Conservation (phyloP, 139 green algal species). For the Gonium pectorale region DNA sequence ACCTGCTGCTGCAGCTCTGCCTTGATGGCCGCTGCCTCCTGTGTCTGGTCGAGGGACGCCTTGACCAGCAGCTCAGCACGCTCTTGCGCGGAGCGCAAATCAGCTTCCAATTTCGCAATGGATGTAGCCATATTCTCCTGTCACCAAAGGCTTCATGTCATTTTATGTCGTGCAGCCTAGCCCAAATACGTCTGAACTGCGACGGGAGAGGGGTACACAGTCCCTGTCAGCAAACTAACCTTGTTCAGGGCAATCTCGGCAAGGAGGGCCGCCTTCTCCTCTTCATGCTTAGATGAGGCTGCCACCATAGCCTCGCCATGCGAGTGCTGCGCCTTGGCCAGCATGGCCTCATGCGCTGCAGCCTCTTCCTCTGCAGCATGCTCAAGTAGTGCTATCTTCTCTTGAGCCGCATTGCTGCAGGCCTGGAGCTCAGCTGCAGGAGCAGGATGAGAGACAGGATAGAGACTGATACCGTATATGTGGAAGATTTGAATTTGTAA, state of each 20-base stretch:
- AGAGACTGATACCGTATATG: too few relatives aligned
- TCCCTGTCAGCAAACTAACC: too few relatives aligned
- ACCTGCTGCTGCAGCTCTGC: constrained; percentile 49
- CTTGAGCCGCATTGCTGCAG: constrained; percentile 72
- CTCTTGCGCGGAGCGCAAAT: constrained; percentile 16
- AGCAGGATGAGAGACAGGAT: too few relatives aligned
- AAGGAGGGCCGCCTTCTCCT: not conserved
- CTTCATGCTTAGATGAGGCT: not conserved
- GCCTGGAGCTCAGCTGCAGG: constrained; percentile 77
- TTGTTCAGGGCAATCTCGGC: not conserved
- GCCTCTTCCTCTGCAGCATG: constrained; percentile 63
- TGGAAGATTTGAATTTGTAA: too few relatives aligned
- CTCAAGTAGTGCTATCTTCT: constrained; percentile 77
- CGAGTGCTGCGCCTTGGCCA: not conserved
- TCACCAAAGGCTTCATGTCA: not conserved
- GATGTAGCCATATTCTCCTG: not conserved
- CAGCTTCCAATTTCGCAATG: constrained; percentile 5
- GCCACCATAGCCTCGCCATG: constrained; percentile 1
- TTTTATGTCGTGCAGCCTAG: too few relatives aligned
- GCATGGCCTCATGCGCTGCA: not conserved
- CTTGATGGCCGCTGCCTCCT: not conserved
- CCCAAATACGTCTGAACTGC: too few relatives aligned
- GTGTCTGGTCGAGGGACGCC: constrained; percentile 43
- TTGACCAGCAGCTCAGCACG: constrained; percentile 36
- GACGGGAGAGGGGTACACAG: not conserved